Percentiles rank a stretch among this genome's conserved stretches.
phyloP scores from a whole-genome alignment of 768 basidiomycete genomes.

The Psilocybe tampanensis region DNA sequence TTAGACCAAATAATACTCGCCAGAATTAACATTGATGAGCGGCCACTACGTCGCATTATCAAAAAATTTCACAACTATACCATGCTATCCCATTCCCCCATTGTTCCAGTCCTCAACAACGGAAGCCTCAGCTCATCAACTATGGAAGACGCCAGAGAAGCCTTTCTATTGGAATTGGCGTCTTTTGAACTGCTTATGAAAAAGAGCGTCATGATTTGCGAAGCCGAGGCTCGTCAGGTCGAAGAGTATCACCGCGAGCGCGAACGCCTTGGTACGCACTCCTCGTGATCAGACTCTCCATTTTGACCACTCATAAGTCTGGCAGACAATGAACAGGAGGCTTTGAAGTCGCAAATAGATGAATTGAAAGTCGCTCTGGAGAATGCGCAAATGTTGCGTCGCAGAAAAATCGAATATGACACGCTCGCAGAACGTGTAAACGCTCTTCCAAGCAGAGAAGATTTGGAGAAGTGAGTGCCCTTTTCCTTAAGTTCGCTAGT shows the following conservation, averaged over 20 bases:
- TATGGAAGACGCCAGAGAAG: conserved; percentile 74
- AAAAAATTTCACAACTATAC: conserved; percentile 82
- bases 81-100: conserved; percentile 52
- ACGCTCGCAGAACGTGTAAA: conserved; percentile 82
- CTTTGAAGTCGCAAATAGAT: conserved; percentile 69
- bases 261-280: conserved; percentile 65
- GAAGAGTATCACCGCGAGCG: conserved; percentile 80
- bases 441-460: conserved; percentile 72
- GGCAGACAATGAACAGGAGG: conserved; percentile 74
- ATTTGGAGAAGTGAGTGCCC: conserved; percentile 73
- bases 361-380: conserved; percentile 77
- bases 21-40: conserved; percentile 83
- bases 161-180: conserved; percentile 76
- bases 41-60: conserved; percentile 73
- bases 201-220: conserved; percentile 82
- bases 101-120: conserved; percentile 32
- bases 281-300: neutral
- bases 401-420: conserved; percentile 87
- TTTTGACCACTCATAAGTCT: neutral
- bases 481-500: neutral
- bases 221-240: conserved; percentile 84
- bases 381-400: conserved; percentile 75
- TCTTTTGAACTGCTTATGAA: conserved; percentile 75
- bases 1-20: conserved; percentile 80
- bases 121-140: conserved; percentile 28